phyloP scores from a whole-genome alignment of 768 basidiomycete species.

The Boletus vinaceobasis region DNA sequence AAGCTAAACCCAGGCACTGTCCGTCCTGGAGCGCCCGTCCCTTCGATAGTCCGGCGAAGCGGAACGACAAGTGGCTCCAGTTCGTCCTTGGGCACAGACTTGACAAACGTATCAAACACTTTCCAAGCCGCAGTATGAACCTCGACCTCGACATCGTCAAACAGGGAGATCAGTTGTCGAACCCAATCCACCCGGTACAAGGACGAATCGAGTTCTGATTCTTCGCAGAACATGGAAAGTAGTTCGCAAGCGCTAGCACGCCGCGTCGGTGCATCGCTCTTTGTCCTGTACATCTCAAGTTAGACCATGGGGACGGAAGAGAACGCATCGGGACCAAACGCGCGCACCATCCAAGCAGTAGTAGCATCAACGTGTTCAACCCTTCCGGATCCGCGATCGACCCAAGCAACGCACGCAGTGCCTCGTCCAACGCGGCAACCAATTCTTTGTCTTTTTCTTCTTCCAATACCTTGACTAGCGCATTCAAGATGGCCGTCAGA shows the following conservation, averaged over 20 bases:
- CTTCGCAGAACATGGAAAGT: slow-evolving; percentile 81
- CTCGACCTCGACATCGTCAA: slow-evolving; percentile 72
- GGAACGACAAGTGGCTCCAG: slow-evolving; percentile 88
- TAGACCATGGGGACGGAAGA: not conserved
- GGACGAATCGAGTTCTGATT: slow-evolving; percentile 74
- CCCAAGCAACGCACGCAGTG: slow-evolving; percentile 66
- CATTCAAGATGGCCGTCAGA: slow-evolving; percentile 70
- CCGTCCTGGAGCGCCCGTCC: slow-evolving; percentile 71
- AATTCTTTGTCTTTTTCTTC: slow-evolving; percentile 69
- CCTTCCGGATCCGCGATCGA: slow-evolving; percentile 87
- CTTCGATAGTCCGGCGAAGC: slow-evolving; percentile 83
- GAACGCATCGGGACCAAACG: not conserved
- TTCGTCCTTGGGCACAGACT: slow-evolving; percentile 89
- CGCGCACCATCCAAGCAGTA: slow-evolving; percentile 82
- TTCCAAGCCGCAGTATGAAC: slow-evolving; percentile 83
- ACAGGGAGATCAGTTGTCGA: slow-evolving; percentile 75
- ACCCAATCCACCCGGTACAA: slow-evolving; percentile 94
- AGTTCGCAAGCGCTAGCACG: slow-evolving; percentile 77
- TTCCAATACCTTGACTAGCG: slow-evolving; percentile 78
- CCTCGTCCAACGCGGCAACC: slow-evolving; percentile 64
- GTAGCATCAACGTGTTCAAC: slow-evolving; percentile 82
- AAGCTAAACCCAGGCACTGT: slow-evolving; percentile 84
- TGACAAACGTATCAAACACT: slow-evolving; percentile 84
- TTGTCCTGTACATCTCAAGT: slow-evolving; percentile 55
- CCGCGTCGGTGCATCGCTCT: slow-evolving; percentile 63